A percentile compares a stretch with the other conserved stretches of the same genome.
Conservation (phyloP, 139 green algal genomes). For the Volvox reticuliferus region DNA sequence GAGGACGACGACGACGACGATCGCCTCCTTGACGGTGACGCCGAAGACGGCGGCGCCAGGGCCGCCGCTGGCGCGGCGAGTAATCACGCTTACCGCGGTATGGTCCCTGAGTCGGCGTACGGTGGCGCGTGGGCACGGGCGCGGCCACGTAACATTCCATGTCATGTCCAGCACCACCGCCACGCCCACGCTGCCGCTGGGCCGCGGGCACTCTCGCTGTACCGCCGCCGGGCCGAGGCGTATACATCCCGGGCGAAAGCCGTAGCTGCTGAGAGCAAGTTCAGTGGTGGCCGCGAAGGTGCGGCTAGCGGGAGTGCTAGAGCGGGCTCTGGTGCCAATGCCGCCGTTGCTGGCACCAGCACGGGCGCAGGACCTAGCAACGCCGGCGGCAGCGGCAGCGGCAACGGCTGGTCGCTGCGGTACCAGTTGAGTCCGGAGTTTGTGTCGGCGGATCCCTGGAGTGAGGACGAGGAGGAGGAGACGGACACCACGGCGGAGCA, state of each 20-base stretch:
- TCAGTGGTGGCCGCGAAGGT: background rate
- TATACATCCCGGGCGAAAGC: background rate
- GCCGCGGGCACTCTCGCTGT: background rate
- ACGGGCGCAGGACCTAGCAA: background rate
- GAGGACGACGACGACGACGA: background rate
- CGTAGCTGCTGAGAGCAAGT: background rate
- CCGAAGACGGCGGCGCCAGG: too few species aligned
- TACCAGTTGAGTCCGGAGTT: background rate
- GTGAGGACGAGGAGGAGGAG: slow-evolving; percentile 46
- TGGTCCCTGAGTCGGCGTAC: background rate
- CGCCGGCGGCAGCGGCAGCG: background rate
- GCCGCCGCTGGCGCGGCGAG: too few species aligned
- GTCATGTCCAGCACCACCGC: background rate
- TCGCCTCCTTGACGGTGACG: background rate
- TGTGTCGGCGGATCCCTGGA: slow-evolving; percentile 21
- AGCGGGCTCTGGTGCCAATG: background rate
- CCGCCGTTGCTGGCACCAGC: background rate
- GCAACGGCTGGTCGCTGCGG: background rate
- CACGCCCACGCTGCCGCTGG: background rate
- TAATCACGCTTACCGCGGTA: background rate
- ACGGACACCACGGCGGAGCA: slow-evolving; percentile 57
- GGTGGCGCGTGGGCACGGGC: background rate
- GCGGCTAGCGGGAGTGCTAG: background rate
- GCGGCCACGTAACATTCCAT: too few species aligned
- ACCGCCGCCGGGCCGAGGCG: background rate